phyloP scores from a whole-genome alignment of 2,329 filamentous ascomycete species.

The Boeremia lycopersici region DNA sequence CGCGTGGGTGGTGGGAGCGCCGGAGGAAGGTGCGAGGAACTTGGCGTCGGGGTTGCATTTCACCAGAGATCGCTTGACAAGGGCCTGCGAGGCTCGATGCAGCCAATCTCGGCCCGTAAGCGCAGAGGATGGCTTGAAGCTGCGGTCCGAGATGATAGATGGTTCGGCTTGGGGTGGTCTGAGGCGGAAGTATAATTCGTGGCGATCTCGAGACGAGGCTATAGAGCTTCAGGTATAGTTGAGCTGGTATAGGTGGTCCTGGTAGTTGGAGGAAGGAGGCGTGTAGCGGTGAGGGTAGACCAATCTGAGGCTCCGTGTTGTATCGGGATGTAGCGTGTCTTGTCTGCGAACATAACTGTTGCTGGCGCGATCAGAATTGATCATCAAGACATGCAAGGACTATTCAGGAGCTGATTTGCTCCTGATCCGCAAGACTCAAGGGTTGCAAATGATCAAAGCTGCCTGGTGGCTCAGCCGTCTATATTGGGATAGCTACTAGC shows the following conservation, averaged over 20 bases:
- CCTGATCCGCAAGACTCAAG: neutral
- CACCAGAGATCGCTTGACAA: neutral
- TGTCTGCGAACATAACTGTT: neutral
- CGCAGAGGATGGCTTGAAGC: neutral
- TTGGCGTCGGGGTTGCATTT: slow-evolving; percentile 4
- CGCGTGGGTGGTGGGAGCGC: slow-evolving; percentile 9
- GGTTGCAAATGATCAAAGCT: neutral
- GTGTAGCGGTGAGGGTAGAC: neutral
- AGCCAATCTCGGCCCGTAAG: slow-evolving; percentile 6
- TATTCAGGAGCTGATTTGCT: neutral
- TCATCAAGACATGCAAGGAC: neutral
- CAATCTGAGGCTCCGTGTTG: neutral
- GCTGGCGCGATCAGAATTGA: neutral
- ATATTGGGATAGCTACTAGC: neutral
- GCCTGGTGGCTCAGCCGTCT: neutral
- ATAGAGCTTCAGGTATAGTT: neutral
- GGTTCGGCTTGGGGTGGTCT: slow-evolving; percentile 3
- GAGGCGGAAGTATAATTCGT: neutral
- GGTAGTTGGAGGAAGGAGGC: neutral
- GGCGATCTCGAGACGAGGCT: neutral
- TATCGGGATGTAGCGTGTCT: neutral
- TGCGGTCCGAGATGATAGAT: slow-evolving; percentile 8
- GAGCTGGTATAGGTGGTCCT: neutral
- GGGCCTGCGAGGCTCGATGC: neutral
- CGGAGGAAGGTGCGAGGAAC: slow-evolving; percentile 1